A percentile compares a stretch with the other conserved stretches of the same genome.
phyloP scores from a whole-genome alignment of 1,284 basidiomycete genomes.

The Ganoderma lucidum region DNA sequence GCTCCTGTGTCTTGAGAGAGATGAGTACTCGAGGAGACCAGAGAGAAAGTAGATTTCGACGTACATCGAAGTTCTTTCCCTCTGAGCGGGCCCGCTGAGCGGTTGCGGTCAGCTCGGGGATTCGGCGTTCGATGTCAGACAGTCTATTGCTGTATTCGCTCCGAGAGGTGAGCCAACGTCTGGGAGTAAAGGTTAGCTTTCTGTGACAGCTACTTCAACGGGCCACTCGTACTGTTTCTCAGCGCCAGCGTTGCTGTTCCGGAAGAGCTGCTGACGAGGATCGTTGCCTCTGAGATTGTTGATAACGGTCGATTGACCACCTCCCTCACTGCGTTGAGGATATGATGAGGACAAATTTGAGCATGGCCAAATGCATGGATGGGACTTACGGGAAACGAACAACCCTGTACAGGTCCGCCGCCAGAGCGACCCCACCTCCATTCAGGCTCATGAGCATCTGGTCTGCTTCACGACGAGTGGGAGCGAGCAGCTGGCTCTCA shows the following conservation, averaged over 20 bases:
- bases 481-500: slow-evolving; percentile 77
- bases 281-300: slow-evolving; percentile 49
- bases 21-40: slow-evolving; percentile 1
- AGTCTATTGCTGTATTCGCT: slow-evolving; percentile 30
- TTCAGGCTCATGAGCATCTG: slow-evolving; percentile 53
- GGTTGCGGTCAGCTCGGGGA: slow-evolving; percentile 16
- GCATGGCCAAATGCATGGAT: background rate
- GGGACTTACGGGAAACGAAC: slow-evolving; percentile 65
- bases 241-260: slow-evolving; percentile 44
- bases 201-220: background rate
- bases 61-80: slow-evolving; percentile 20
- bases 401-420: slow-evolving; percentile 66
- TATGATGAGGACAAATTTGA: background rate
- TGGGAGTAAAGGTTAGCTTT: slow-evolving; percentile 9
- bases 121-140: slow-evolving; percentile 13
- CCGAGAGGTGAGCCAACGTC: slow-evolving; percentile 34
- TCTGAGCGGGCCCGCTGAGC: slow-evolving; percentile 19
- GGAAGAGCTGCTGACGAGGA: slow-evolving; percentile 58
- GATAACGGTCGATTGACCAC: slow-evolving; percentile 55
- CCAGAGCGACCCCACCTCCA: slow-evolving; percentile 64
- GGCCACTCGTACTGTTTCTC: slow-evolving; percentile 43
- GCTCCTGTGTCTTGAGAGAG: slow-evolving; percentile 23
- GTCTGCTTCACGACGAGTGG: slow-evolving; percentile 68
- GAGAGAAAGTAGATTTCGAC: background rate
- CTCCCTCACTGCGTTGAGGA: slow-evolving; percentile 63